phyloP scores from a whole-genome alignment of 1,139 yeast species.

The Pneumocystis oryctolagi region DNA sequence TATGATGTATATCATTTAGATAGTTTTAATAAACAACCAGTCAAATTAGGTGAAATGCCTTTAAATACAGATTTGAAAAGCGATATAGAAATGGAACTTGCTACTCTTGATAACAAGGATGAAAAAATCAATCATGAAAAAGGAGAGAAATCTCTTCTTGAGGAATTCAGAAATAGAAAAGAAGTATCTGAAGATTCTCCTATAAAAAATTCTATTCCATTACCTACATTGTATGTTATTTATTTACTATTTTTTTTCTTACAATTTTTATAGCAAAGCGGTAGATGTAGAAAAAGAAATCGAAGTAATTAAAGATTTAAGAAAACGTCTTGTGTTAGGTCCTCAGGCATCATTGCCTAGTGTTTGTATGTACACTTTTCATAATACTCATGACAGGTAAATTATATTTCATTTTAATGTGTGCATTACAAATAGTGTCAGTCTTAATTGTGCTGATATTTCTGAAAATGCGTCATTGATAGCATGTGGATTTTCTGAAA shows the following conservation, averaged over 20 bases:
- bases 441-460: slow-evolving; percentile 68
- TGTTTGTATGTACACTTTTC: slow-evolving; percentile 96
- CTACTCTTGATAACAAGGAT: slow-evolving; percentile 11
- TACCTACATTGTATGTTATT: slow-evolving; percentile 39
- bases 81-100: slow-evolving; percentile 64
- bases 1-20: slow-evolving; percentile 38
- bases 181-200: slow-evolving; percentile 47
- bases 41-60: slow-evolving; percentile 71
- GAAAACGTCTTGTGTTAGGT: slow-evolving; percentile 53
- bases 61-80: slow-evolving; percentile 69
- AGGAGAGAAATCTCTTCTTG: slow-evolving; percentile 26
- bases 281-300: slow-evolving; percentile 68
- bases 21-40: slow-evolving; percentile 53
- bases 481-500: slow-evolving; percentile 91
- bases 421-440: neutral
- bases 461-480: slow-evolving; percentile 74
- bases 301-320: slow-evolving; percentile 62
- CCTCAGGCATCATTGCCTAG: slow-evolving; percentile 75
- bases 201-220: slow-evolving; percentile 55
- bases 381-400: slow-evolving; percentile 55
- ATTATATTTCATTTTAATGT: neutral
- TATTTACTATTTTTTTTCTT: neutral
- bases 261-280: slow-evolving; percentile 36
- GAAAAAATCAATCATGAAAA: slow-evolving; percentile 18
- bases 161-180: slow-evolving; percentile 33